phyloP scores from a whole-genome alignment of 768 basidiomycete genomes.

The Kwoniella pini region DNA sequence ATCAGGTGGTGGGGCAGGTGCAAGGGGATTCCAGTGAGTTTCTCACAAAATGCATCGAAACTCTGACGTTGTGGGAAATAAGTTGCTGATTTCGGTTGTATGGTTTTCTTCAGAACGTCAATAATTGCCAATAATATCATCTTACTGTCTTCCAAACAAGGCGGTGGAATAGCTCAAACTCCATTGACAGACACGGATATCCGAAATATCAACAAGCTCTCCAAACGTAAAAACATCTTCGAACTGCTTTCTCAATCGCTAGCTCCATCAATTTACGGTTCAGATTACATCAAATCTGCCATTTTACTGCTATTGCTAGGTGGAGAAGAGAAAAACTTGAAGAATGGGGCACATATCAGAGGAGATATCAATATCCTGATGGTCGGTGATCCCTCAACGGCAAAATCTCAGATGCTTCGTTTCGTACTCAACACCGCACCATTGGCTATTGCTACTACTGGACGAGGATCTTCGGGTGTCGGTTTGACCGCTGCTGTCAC shows the following conservation, averaged over 20 bases:
- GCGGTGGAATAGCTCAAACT: conserved; percentile 91
- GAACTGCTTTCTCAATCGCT: conserved; percentile 86
- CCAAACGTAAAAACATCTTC: conserved; percentile 85
- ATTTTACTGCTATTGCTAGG: conserved; percentile 89
- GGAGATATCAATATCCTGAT: conserved; percentile 99
- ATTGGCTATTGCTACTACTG: conserved; percentile 96
- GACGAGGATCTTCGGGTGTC: conserved; percentile 96
- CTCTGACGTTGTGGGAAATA: too few relatives aligned
- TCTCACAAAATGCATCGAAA: too few relatives aligned
- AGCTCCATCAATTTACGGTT: conserved; percentile 95
- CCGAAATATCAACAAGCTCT: conserved; percentile 89
- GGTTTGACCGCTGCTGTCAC: conserved; percentile 99
- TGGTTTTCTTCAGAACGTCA: conserved; percentile 67
- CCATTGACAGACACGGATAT: conserved; percentile 91
- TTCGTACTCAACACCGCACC: conserved; percentile 96
- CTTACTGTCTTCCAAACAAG: conserved; percentile 87
- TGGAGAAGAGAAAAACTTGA: conserved; percentile 95
- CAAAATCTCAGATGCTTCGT: conserved; percentile 92
- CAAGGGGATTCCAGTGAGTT: conserved; percentile 87
- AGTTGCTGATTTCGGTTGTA: too few relatives aligned
- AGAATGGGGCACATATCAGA: conserved; percentile 97
- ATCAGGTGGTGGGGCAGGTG: conserved; percentile 79
- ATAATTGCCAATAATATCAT: conserved; percentile 95
- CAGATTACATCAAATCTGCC: conserved; percentile 92
- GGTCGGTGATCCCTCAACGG: conserved; percentile 99